Percentiles rank a stretch among this genome's conserved stretches.
phyloP scores from a whole-genome alignment of 2,329 filamentous ascomycete species.

The Orbilia quercus region DNA sequence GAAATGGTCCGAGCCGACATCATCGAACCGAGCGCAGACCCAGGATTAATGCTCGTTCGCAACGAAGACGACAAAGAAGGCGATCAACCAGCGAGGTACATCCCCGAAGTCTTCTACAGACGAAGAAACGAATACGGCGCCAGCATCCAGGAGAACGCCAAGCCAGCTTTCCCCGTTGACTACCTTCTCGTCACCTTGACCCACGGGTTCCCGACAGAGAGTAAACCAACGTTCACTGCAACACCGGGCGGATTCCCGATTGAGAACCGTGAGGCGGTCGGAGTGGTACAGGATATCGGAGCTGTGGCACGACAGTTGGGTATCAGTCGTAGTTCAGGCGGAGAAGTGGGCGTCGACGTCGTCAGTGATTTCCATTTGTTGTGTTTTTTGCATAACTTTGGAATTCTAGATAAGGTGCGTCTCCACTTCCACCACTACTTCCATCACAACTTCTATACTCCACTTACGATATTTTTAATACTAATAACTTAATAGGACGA shows the following conservation, averaged over 20 bases:
- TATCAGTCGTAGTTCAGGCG: slow-evolving; percentile 66
- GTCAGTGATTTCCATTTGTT: slow-evolving; percentile 95
- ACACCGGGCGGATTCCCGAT: slow-evolving; percentile 78
- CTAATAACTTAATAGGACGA: slow-evolving; percentile 75
- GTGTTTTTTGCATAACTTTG: slow-evolving; percentile 83
- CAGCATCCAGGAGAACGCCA: slow-evolving; percentile 96
- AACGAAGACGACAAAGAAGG: slow-evolving; percentile 85
- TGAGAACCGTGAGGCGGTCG: slow-evolving; percentile 88
- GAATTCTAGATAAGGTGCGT: slow-evolving; percentile 82
- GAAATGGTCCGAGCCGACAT: slow-evolving; percentile 98
- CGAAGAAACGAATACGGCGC: slow-evolving; percentile 95
- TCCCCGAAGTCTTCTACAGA: slow-evolving; percentile 96
- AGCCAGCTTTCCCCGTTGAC: slow-evolving; percentile 94
- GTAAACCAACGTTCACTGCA: slow-evolving; percentile 79
- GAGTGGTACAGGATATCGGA: slow-evolving; percentile 82
- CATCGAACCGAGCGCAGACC: slow-evolving; percentile 92
- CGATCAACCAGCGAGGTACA: slow-evolving; percentile 77
- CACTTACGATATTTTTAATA: not conserved
- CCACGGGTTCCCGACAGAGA: slow-evolving; percentile 88
- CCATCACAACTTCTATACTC: slow-evolving; percentile 46
- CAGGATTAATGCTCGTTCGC: slow-evolving; percentile 91
- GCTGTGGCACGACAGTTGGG: slow-evolving; percentile 76
- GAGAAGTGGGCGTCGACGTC: slow-evolving; percentile 73
- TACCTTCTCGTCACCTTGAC: slow-evolving; percentile 96
- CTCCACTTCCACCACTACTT: not conserved